Base-by-base conservation (phyloP, 108 stramenopile species). In the Skeletonema menzelii region DNA sequence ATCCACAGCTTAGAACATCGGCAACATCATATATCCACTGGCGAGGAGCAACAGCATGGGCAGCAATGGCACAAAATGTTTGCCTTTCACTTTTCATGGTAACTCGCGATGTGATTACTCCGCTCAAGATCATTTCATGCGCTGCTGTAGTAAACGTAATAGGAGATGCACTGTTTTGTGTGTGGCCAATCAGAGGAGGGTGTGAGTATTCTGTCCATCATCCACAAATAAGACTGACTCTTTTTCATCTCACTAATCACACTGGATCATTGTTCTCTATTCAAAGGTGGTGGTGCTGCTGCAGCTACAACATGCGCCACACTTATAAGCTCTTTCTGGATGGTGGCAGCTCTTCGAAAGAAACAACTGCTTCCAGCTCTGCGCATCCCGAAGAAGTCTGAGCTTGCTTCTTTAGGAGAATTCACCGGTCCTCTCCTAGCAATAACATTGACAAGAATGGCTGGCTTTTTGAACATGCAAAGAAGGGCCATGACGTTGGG, bases 241-340 rank as follows among this genome's bases (percentile, higher is more conserved):
- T 37, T 37, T 37, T 37, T 10, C 35, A 37, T 12, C 11, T 37
- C 35, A 37, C 35, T 37, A 0, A 37, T 37, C 11, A 37, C 11
- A 37, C 35, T 37, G 0, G 11, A 12, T 37, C 35, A 2, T 12
- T 37, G 35, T 11, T 37, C 35, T 10, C 2, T 37, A 2, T 37
- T 37, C 0, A 12, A 37, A 37, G 35, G 35, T 37, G 35, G 86
- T 26, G 88, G 92, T 27, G 92, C 92, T 15, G 92, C 92, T 12
- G 86, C 88, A 35, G 92, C 92, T 12, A 93, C 92, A 5, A 64
- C 92, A 13, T 60, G 83, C 62, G 92, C 92, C 1, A 93, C 92
- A 12, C 19, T 93, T 44, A 59, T 90, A 3, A 89, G 88, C 53
- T 83, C 84, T 4, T 69, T 56, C 15, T 86, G 88, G 69, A 90